phyloP scores from a whole-genome alignment of 176 grass and related monocot species.

The Musa acuminata region DNA sequence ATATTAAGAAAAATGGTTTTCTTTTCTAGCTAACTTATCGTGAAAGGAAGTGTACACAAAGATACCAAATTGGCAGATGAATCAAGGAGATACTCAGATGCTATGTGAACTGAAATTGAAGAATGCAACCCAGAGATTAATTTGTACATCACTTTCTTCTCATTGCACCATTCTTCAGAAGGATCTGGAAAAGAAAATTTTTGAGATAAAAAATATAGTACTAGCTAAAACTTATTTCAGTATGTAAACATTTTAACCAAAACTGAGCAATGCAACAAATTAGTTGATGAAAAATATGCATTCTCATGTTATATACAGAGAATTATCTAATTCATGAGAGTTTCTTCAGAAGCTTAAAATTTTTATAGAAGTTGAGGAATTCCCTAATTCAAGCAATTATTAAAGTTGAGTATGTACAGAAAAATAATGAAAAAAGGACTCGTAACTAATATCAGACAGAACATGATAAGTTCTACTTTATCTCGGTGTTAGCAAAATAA shows the following conservation, averaged over 20 bases:
- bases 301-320: background rate
- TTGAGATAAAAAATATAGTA: background rate
- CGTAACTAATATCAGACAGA: background rate
- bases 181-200: conserved; percentile 47
- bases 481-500: too few species aligned
- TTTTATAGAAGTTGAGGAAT: background rate
- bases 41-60: background rate
- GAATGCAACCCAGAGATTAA: conserved; percentile 94
- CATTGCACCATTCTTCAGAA: conserved; percentile 74
- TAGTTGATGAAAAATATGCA: too few species aligned
- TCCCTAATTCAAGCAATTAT: background rate
- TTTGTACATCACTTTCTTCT: conserved; percentile 86
- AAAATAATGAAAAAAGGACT: background rate
- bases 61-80: conserved; percentile 52
- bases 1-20: background rate
- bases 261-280: background rate
- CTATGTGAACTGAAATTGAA: conserved; percentile 97
- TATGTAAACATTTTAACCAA: background rate
- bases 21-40: background rate
- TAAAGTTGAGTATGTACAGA: background rate
- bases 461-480: background rate
- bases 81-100: conserved; percentile 73
- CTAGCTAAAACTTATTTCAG: background rate
- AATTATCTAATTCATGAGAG: background rate
- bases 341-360: background rate